Evolutionary conservation across 2,329 filamentous ascomycete genomes (phyloP).

Genomic region (Penicillium sp.): DNA sequence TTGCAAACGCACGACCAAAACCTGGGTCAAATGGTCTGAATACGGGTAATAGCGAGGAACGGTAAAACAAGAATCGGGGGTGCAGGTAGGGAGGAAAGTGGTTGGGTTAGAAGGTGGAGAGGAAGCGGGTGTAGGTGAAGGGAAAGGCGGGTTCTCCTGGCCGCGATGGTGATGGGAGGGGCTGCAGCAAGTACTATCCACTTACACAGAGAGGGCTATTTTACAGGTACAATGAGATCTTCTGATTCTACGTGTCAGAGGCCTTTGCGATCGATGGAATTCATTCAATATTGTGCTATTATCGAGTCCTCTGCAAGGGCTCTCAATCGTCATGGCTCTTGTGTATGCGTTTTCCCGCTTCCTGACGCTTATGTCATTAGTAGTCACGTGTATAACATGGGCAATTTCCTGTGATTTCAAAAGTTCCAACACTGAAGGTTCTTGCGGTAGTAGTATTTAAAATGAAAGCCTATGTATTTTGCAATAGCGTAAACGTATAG

Average conservation of each 20-base stretch:
- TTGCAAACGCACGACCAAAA: slow-evolving; percentile 7
- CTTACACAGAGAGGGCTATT: background rate
- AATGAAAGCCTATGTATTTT: background rate
- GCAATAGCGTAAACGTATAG: background rate
- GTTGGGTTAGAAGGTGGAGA: slow-evolving; percentile 6
- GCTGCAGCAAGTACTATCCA: background rate
- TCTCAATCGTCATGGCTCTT: background rate
- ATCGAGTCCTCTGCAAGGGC: background rate
- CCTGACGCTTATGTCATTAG: slow-evolving; percentile 21
- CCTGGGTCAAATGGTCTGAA: slow-evolving; percentile 19
- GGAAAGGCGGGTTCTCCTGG: slow-evolving; percentile 29
- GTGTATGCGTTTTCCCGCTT: slow-evolving; percentile 20
- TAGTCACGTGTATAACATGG: slow-evolving; percentile 8
- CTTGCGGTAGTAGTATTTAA: background rate
- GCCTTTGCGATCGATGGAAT: background rate
- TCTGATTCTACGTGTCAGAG: background rate
- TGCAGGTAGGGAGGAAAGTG: slow-evolving; percentile 9
- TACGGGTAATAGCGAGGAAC: background rate
- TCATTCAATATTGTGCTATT: background rate
- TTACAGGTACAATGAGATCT: background rate
- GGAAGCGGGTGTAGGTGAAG: slow-evolving; percentile 23
- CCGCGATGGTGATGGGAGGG: slow-evolving; percentile 25
- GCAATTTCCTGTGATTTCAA: background rate
- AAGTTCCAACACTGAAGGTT: background rate
- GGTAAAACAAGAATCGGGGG: background rate